Evolutionary conservation across 352 stramenopile genomes (phyloP).

Genomic region (Globisporangium mamillatum): DNA sequence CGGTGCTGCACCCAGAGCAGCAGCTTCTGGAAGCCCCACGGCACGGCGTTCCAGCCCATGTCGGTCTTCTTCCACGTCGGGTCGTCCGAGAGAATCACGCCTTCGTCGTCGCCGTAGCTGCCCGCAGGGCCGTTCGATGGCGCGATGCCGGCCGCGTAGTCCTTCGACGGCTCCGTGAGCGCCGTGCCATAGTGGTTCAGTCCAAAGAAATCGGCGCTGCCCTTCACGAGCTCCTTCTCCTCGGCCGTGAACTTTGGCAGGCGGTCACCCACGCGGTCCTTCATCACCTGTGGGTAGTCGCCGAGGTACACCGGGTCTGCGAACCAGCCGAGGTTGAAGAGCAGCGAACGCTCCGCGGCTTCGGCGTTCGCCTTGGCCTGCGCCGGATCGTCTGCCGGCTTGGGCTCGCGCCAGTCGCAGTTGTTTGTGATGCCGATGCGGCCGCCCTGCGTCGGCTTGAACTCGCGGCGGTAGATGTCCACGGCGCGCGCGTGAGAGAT

Average conservation of each 20-base stretch:
- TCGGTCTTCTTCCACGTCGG: slow-evolving; percentile 72
- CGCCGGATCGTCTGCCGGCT: slow-evolving; percentile 38
- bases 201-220: slow-evolving; percentile 92
- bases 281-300: slow-evolving; percentile 93
- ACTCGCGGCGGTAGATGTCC: slow-evolving; percentile 83
- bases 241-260: slow-evolving; percentile 88
- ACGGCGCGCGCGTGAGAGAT: slow-evolving; percentile 85
- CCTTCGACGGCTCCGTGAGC: slow-evolving; percentile 38
- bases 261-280: slow-evolving; percentile 65
- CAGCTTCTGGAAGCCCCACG: slow-evolving; percentile 84
- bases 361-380: slow-evolving; percentile 54
- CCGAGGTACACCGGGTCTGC: slow-evolving; percentile 89
- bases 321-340: slow-evolving; percentile 91
- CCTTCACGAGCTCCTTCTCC: slow-evolving; percentile 74
- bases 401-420: slow-evolving; percentile 86
- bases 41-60: slow-evolving; percentile 80
- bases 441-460: slow-evolving; percentile 57
- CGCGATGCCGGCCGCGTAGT: slow-evolving; percentile 24
- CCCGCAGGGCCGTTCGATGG: slow-evolving; percentile 19
- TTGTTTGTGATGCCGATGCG: slow-evolving; percentile 92
- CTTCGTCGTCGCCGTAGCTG: slow-evolving; percentile 41
- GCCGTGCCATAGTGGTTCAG: slow-evolving; percentile 93
- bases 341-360: slow-evolving; percentile 75
- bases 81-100: slow-evolving; percentile 37
- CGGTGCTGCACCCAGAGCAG: slow-evolving; percentile 87